phyloP scores from a whole-genome alignment of 2,329 filamentous ascomycete species.

The Aureobasidium subglaciale region DNA sequence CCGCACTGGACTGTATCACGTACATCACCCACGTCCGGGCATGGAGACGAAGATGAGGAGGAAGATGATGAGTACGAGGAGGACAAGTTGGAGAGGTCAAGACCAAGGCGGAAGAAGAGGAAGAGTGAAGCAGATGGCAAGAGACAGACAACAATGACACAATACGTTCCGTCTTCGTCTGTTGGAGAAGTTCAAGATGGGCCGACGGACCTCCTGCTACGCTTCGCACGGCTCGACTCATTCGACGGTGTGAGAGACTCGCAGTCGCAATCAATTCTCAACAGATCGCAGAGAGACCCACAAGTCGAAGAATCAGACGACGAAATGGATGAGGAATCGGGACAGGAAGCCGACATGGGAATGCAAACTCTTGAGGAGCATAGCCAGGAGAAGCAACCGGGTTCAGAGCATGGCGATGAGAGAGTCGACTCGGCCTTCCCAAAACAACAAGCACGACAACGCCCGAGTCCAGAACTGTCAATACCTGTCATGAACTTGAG shows the following conservation, averaged over 20 bases:
- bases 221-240: neutral
- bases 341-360: neutral
- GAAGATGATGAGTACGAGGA: constrained; percentile 9
- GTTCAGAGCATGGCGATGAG: neutral
- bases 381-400: neutral
- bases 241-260: constrained; percentile 1
- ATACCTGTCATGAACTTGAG: neutral
- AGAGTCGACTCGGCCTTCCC: constrained; percentile 11
- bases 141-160: constrained; percentile 19
- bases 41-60: neutral
- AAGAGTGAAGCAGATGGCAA: constrained; percentile 10
- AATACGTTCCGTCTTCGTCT: constrained; percentile 16
- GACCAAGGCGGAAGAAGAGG: constrained; percentile 15
- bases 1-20: neutral
- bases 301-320: neutral
- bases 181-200: neutral
- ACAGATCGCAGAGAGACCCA: too few species aligned
- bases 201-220: constrained; percentile 3
- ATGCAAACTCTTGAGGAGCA: neutral
- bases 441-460: constrained; percentile 16
- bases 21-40: neutral
- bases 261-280: neutral
- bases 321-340: neutral
- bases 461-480: constrained; percentile 8
- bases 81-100: neutral